A percentile compares a stretch with the other conserved stretches of the same genome.
phyloP scores from a whole-genome alignment of 1,284 basidiomycete genomes.

The Hymenochaete sp. region DNA sequence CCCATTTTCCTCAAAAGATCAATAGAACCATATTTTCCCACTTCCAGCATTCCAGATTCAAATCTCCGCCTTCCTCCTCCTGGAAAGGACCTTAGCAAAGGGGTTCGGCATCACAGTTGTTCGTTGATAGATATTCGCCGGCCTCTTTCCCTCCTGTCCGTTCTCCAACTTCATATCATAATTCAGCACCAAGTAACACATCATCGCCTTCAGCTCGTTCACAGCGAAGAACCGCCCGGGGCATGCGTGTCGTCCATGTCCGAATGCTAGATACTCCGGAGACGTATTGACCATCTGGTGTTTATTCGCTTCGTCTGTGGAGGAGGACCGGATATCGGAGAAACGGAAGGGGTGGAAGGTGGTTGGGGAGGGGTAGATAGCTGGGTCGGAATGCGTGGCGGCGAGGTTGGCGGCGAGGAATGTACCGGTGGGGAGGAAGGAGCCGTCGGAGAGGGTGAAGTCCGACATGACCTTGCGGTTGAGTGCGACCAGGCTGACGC shows the following conservation, averaged over 20 bases:
- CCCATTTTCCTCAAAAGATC: too few species aligned
- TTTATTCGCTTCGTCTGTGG: conserved; percentile 13
- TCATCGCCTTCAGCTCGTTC: conserved; percentile 17
- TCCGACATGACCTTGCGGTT: conserved; percentile 29
- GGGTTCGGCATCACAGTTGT: too few species aligned
- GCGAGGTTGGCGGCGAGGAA: conserved; percentile 23
- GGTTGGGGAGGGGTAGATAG: conserved; percentile 23
- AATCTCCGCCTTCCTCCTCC: too few species aligned
- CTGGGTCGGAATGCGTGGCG: conserved; percentile 24
- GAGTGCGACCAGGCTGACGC: conserved; percentile 26
- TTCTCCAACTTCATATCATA: conserved; percentile 16
- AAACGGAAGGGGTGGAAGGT: conserved; percentile 31
- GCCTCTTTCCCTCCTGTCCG: too few species aligned
- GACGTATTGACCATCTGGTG: conserved; percentile 24
- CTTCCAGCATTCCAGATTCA: too few species aligned
- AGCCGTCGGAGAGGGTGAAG: conserved; percentile 35
- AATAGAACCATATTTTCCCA: too few species aligned
- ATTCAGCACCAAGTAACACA: conserved; percentile 15
- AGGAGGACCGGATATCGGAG: conserved; percentile 29
- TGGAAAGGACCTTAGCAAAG: conserved; percentile 19
- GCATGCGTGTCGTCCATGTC: conserved; percentile 27
- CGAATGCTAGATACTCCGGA: conserved; percentile 25
- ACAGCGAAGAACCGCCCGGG: conserved; percentile 18
- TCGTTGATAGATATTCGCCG: too few species aligned
- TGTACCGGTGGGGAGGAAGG: conserved; percentile 31